Percentiles rank a stretch among this genome's conserved stretches.
Evolutionary conservation across 2,329 filamentous ascomycete species (phyloP).

Genomic region (Neocatenulostroma microsporum): DNA sequence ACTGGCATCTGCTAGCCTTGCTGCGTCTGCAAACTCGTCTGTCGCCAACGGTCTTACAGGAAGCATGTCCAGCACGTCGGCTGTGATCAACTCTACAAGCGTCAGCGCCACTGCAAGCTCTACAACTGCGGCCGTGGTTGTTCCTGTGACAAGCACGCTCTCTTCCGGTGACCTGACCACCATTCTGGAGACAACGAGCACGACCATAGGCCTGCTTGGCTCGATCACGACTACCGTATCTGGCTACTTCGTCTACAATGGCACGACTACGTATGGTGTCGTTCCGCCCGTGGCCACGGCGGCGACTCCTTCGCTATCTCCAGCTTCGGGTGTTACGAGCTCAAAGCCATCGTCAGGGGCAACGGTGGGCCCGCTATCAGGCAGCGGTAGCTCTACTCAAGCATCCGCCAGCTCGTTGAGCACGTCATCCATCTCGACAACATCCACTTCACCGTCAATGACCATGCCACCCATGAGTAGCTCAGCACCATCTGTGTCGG

Average conservation of each 20-base stretch:
- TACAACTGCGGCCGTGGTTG: conserved; percentile 4
- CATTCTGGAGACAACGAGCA: conserved; percentile 10
- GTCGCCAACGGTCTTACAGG: conserved; percentile 1
- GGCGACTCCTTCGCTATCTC: conserved; percentile 3
- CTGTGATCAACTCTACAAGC: not conserved
- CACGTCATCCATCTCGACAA: not conserved
- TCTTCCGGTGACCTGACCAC: conserved; percentile 5
- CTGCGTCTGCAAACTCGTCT: not conserved
- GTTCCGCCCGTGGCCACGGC: no score
- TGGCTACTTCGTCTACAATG: conserved; percentile 12
- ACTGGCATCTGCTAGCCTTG: not conserved
- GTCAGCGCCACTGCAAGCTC: not conserved
- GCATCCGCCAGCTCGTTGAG: not conserved
- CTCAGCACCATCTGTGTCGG: not conserved
- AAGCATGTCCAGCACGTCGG: not conserved
- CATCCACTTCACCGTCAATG: not conserved
- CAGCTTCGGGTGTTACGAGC: not conserved
- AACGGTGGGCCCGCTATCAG: not conserved
- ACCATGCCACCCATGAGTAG: not conserved
- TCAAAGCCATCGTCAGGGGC: not conserved
- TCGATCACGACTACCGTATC: conserved; percentile 6
- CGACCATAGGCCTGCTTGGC: conserved; percentile 8
- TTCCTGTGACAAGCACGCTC: conserved; percentile 8
- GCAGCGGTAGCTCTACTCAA: not conserved
- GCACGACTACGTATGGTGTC: conserved; percentile 9